Evolutionary conservation across 768 basidiomycete species (phyloP).

Genomic region (Candolleomyces efflorescens): DNA sequence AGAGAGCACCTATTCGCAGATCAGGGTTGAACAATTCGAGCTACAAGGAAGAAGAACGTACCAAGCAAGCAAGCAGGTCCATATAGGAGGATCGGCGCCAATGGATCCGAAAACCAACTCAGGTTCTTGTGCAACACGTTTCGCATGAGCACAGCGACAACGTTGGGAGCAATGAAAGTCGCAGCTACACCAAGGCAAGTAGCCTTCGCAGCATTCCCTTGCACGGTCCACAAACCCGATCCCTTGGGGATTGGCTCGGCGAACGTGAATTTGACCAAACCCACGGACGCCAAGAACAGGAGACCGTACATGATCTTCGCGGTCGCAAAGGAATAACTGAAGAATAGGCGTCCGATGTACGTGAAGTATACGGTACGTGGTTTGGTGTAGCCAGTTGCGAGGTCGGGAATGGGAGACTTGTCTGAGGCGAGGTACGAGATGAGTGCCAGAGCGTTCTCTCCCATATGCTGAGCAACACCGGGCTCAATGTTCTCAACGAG

Average conservation of each 20-base stretch:
- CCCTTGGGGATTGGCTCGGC: conserved; percentile 16
- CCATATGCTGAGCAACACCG: conserved; percentile 90
- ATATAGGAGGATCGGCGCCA: conserved; percentile 63
- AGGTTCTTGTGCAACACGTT: conserved; percentile 59
- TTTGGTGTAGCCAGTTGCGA: conserved; percentile 45
- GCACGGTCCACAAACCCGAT: conserved; percentile 34
- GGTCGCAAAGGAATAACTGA: conserved; percentile 70
- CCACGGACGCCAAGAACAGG: conserved; percentile 43
- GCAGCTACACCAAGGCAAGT: conserved; percentile 50
- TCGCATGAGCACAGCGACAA: conserved; percentile 67
- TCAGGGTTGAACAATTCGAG: neutral
- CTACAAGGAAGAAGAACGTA: conserved; percentile 29
- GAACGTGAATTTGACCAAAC: conserved; percentile 35
- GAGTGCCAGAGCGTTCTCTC: conserved; percentile 79
- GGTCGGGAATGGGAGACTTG: conserved; percentile 62
- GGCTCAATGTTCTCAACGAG: conserved; percentile 78
- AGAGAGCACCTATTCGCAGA: conserved; percentile 47
- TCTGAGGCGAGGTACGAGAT: conserved; percentile 68
- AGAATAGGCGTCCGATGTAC: conserved; percentile 60
- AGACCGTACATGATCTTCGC: conserved; percentile 61
- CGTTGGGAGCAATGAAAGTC: conserved; percentile 60
- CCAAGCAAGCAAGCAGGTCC: conserved; percentile 72
- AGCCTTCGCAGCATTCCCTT: conserved; percentile 42
- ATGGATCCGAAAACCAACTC: conserved; percentile 83
- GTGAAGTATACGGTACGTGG: conserved; percentile 79